Evolutionary conservation across 176 grass and related monocot genomes (phyloP).

Genomic region (Paspalum notatum): DNA sequence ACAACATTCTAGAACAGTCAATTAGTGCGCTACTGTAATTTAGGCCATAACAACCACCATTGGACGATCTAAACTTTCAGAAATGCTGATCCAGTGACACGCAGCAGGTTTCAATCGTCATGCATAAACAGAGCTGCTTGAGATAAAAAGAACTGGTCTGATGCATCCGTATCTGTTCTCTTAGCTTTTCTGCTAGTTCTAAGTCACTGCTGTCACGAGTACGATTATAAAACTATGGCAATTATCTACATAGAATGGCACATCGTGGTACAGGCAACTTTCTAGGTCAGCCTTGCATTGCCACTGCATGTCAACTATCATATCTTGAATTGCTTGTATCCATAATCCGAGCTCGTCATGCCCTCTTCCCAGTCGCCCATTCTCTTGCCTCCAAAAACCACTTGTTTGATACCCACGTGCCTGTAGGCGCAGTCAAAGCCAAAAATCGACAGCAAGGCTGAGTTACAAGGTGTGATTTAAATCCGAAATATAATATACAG

Average conservation of each 20-base stretch:
- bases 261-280: conserved; percentile 4
- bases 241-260: conserved; percentile 24
- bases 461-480: not conserved
- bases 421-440: conserved; percentile 42
- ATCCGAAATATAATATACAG: not conserved
- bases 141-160: not conserved
- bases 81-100: no score
- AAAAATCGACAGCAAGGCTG: conserved; percentile 5
- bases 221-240: not conserved
- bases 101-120: not conserved
- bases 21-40: no score
- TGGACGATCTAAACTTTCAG: no score
- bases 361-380: conserved; percentile 90
- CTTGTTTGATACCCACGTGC: conserved; percentile 83
- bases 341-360: conserved; percentile 73
- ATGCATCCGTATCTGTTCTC: no score
- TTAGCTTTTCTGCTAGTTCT: no score
- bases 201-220: not conserved
- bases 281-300: not conserved
- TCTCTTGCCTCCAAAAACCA: conserved; percentile 71
- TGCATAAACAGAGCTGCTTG: not conserved
- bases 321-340: conserved; percentile 88
- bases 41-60: no score
- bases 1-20: no score
- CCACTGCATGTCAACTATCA: conserved; percentile 22